Evolutionary conservation across 2,329 filamentous ascomycete genomes (phyloP), one percentile per base, ranked within the genome.

Genomic region (Paraphoma sp.): DNA sequence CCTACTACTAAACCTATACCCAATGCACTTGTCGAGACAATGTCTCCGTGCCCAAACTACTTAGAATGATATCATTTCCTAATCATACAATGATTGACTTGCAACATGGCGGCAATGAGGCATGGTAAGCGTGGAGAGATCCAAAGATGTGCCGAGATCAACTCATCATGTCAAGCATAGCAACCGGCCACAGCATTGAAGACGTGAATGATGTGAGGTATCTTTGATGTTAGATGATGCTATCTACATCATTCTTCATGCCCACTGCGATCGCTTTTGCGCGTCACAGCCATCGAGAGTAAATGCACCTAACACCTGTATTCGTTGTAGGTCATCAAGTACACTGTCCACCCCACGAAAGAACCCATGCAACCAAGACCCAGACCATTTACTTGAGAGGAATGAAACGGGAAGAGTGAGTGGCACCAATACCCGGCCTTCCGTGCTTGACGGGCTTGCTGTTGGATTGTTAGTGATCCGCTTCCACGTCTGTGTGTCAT

Each of bases 381-480:
- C 72, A 74, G 59, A 73, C 68, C 69, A 70, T 75, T 79, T 97
- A 98, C 88, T 99, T 99, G 83, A 99, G 91, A 83, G 95, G 95
- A 87, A 99, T 99, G 91, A 99, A 99, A 89, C 95, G 93, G 83
- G 95, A 99, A 86, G 94, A 98, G 91, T 99, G 93, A 76, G 95
- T 99, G 79, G 95, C 95, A 96, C 95, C 95, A 80, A 99, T 99
- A 98, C 95, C 95, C 79, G 95, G 95, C 84, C 95, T 88, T 89
- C 95, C 95, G 91, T 99, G 95, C 92, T 98, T 99, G 90, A 99
- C 95, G 79, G 95, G 95, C 86, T 93, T 93, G 92, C 93, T 96
- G 77, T 79, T 59, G 41, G 48, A 65, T 54, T 69, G 74, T 82
- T 91, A 72, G 70, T 36, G 60, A 12, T 33, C 17, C 52, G n/a